These are phyloP conservation scores for Symbiodinium natans DNA, from an alignment of 73 alveolate species.

Conservation along the genomic window DNA sequence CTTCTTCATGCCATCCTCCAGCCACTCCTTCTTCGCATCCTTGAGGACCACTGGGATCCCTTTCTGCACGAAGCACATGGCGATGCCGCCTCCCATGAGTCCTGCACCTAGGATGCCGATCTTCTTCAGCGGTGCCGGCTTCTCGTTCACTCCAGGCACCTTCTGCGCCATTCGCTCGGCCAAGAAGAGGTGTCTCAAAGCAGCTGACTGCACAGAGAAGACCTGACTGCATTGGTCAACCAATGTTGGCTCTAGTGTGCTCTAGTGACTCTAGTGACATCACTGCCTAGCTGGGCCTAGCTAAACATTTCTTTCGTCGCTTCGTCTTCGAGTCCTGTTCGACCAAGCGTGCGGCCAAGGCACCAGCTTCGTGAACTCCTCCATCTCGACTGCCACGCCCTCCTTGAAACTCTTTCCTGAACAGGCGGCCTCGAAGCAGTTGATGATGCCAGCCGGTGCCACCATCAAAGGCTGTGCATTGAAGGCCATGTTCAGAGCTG, in stretches of 20 bases:
- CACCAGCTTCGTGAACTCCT: slow-evolving; percentile 67
- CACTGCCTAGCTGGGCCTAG: background rate
- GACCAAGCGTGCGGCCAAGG: background rate
- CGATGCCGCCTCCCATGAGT: slow-evolving; percentile 89
- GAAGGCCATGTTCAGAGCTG: slow-evolving; percentile 47
- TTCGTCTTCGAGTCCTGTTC: background rate
- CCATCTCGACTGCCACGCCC: slow-evolving; percentile 64
- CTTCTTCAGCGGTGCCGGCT: slow-evolving; percentile 76
- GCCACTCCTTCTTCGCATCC: slow-evolving; percentile 67
- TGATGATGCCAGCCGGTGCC: slow-evolving; percentile 66
- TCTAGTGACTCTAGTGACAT: background rate
- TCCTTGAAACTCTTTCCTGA: slow-evolving; percentile 45
- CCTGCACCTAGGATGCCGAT: background rate
- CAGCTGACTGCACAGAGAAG: slow-evolving; percentile 65
- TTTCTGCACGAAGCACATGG: slow-evolving; percentile 91
- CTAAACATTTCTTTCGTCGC: background rate
- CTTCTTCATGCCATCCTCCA: slow-evolving; percentile 86
- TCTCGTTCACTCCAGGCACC: slow-evolving; percentile 80
- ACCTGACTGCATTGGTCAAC: background rate
- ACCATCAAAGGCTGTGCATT: slow-evolving; percentile 71
- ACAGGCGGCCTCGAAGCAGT: slow-evolving; percentile 90
- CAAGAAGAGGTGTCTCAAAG: slow-evolving; percentile 63
- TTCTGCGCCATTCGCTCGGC: slow-evolving; percentile 91
- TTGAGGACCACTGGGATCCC: slow-evolving; percentile 80
- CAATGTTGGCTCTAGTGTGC: background rate